Base-by-base conservation (phyloP, 106 monocot genomes). In the Alisma plantagoaquatica region DNA sequence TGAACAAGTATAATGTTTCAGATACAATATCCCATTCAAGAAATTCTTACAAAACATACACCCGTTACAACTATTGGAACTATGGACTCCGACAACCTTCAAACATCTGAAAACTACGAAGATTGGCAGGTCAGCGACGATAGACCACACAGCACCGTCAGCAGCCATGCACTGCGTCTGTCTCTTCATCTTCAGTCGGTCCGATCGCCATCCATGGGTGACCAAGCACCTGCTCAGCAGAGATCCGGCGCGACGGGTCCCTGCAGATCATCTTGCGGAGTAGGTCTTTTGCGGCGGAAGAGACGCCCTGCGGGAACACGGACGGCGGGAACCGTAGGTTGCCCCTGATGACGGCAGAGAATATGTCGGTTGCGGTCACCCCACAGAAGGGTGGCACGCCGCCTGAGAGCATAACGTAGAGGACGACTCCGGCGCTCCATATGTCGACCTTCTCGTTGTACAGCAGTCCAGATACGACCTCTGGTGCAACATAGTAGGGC, bases 221-320 rank as follows among this genome's bases (percentile, higher is more conserved):
- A 89, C 89, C 53, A n/a, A 90, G 76, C 19, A 90, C 84, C 84
- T 90, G 80, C 46, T 84, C 80, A 8, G 84, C 80, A 5, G 90
- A 77, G 31, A 84, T 66, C 16, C 90, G 43, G 6, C 77, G 41
- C 2, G 61, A 71, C 1, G 41, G 50, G 51, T 91, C 91, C 71
- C 56, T 77, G 61, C 77, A 81, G 29, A 91, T 41, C 84, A 91
- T 91, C 70, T 66, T 62, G 11, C 84, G 63, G 14, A 91, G 54
- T 10, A 91, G 67, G 64, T 85, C 84, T 77, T 91, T 91, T 0
- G 84, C 84, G 41, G 53, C 51, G n/a, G 65, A 46, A 9, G 91
- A 91, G 2, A 91, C 72, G 5, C 33, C 43, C 4, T 31, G 17
- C n/a, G n/a, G n/a, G 43, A 81, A 84, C 1, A 75, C 12, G 31